Evolutionary conservation across 345 rosid species (phyloP).

Genomic region (Brassica incana): DNA sequence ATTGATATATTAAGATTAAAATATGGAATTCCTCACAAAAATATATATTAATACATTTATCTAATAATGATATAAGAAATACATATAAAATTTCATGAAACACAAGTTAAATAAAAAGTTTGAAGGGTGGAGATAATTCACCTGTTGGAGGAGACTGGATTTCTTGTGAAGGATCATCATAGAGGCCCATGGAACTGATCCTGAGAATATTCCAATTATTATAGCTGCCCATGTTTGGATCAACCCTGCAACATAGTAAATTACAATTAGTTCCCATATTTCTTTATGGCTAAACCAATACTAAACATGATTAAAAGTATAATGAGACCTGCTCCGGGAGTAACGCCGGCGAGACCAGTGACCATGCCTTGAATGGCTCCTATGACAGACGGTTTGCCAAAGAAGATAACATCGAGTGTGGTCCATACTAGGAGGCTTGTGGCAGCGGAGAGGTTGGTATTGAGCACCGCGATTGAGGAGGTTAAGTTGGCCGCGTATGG

Average conservation of each 20-base stretch:
- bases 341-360: conserved; percentile 82
- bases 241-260: conserved; percentile 49
- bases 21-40: background rate
- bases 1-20: background rate
- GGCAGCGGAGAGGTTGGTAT: conserved; percentile 85
- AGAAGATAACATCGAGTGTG: conserved; percentile 72
- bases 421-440: conserved; percentile 96
- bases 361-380: conserved; percentile 98
- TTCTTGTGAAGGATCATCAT: conserved; percentile 95
- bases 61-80: background rate
- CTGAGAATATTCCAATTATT: conserved; percentile 69
- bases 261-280: background rate
- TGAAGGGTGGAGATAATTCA: conserved; percentile 5
- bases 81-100: background rate
- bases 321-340: conserved; percentile 83
- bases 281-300: background rate
- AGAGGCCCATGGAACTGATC: conserved; percentile 89
- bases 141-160: conserved; percentile 65
- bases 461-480: conserved; percentile 69
- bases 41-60: background rate
- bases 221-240: conserved; percentile 96
- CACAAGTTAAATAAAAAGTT: background rate
- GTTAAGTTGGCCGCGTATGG: conserved; percentile 82
- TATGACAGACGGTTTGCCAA: conserved; percentile 87
- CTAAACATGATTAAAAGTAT: background rate